phyloP scores from a whole-genome alignment of 768 basidiomycete species.

The Leccinum barrowsii region DNA sequence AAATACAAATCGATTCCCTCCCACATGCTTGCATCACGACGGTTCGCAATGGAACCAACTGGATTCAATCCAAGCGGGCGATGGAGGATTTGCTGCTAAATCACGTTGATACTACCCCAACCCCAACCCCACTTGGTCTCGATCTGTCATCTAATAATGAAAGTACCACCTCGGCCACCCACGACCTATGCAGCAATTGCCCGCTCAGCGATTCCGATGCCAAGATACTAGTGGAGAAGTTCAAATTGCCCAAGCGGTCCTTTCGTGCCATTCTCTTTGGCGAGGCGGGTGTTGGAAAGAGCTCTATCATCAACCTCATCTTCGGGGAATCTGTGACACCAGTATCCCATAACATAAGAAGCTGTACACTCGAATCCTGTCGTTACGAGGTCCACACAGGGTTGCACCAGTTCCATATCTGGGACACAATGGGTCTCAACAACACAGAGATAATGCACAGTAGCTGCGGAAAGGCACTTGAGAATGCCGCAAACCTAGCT shows the following conservation, averaged over 20 bases:
- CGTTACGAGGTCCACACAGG: conserved; percentile 23
- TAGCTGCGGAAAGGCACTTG: conserved; percentile 16
- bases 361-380: conserved; percentile 33
- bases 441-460: conserved; percentile 3
- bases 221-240: conserved; percentile 6
- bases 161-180: neutral
- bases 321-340: conserved; percentile 19
- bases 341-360: conserved; percentile 3
- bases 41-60: neutral
- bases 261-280: conserved; percentile 39
- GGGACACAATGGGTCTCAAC: conserved; percentile 32
- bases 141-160: conserved; percentile 13
- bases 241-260: conserved; percentile 10
- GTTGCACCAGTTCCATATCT: conserved; percentile 21
- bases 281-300: conserved; percentile 39
- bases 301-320: conserved; percentile 40
- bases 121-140: conserved; percentile 9
- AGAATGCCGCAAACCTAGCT: conserved; percentile 28
- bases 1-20: conserved; percentile 9
- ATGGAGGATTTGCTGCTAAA: conserved; percentile 9
- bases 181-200: conserved; percentile 12
- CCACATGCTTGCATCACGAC: conserved; percentile 22
- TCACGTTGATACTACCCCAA: neutral
- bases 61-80: conserved; percentile 11
- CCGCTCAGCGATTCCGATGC: conserved; percentile 12